phyloP scores from a whole-genome alignment of 805 yeast species.

The Wickerhamomyces ciferrii region DNA sequence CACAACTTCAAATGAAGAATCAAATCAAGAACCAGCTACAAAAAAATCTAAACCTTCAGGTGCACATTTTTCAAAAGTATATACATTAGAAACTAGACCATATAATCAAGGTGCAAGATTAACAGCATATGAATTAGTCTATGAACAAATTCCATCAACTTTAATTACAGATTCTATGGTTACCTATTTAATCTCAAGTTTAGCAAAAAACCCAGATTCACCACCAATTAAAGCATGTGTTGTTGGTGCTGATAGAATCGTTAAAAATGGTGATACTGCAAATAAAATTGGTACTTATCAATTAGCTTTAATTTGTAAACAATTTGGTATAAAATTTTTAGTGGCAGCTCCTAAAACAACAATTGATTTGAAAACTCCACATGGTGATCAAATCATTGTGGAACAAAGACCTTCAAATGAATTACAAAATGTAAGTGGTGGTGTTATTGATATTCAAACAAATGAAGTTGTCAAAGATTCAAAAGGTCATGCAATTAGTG shows the following conservation, averaged over 20 bases:
- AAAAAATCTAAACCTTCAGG: slow-evolving; percentile 24
- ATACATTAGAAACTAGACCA: slow-evolving; percentile 92
- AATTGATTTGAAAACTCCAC: slow-evolving; percentile 59
- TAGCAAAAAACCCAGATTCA: slow-evolving; percentile 21
- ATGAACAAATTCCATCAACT: slow-evolving; percentile 84
- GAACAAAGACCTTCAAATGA: slow-evolving; percentile 86
- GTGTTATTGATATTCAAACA: slow-evolving; percentile 31
- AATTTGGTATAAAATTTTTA: slow-evolving; percentile 68
- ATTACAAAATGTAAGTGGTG: slow-evolving; percentile 72
- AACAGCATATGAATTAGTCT: slow-evolving; percentile 85
- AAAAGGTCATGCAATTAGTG: slow-evolving; percentile 26
- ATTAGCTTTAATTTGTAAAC: slow-evolving; percentile 65
- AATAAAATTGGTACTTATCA: slow-evolving; percentile 96
- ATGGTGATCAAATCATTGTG: slow-evolving; percentile 74
- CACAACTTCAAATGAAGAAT: slow-evolving; percentile 2
- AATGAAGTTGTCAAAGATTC: slow-evolving; percentile 22
- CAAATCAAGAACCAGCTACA: slow-evolving; percentile 18
- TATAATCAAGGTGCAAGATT: slow-evolving; percentile 94
- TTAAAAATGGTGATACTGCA: slow-evolving; percentile 60
- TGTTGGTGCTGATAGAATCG: slow-evolving; percentile 64
- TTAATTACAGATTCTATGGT: slow-evolving; percentile 91
- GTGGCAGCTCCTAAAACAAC: slow-evolving; percentile 97
- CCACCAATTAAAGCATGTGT: slow-evolving; percentile 83
- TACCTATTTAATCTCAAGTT: slow-evolving; percentile 58
- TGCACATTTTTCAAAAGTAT: slow-evolving; percentile 62